Evolutionary conservation across 768 basidiomycete genomes (phyloP), one percentile per base, ranked within the genome.

Genomic region (Myochromella boudieri): DNA sequence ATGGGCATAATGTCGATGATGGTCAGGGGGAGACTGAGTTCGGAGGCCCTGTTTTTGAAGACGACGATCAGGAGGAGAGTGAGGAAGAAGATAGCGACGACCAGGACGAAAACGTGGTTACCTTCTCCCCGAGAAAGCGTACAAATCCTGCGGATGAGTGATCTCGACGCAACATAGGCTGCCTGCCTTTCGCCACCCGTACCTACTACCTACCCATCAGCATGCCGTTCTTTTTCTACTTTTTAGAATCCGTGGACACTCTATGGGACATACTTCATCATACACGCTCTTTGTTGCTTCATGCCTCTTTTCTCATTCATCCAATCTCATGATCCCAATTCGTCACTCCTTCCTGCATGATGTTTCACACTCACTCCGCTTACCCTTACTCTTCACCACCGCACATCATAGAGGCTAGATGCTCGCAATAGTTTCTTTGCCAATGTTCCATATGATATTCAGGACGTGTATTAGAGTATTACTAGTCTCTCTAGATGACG

Each of bases 21-120:
- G 72, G 71, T 17, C 70, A 68, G 7, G 52, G 59, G 4, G 56
- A 51, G n/a, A n/a, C n/a, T 7, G 48, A 57, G 3, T 52, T 51
- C 26, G 56, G 34, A 4, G 41, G 11, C 3, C 22, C 24, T 0
- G 38, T 32, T n/a, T 32, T 38, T 20, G 32, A n/a, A 15, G 20
- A 49, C 1, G 48, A 44, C 4, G 45, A 37, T 10, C 42, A 43
- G 6, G 33, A 10, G 51, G 40, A 10, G 46, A 38, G 7, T 54
- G 54, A 12, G 55, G 41, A 26, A 52, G 49, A 52, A 34, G 57
- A 58, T 15, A 54, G 56, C 11, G 55, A 58, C 31, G 58, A 62
- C 20, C 55, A 60, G 18, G 57, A 63, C 37, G 61, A 62, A 32
- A 49, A 57, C 33, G 62, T 44, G n/a, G 65, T 69, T 2, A 61